These are phyloP conservation scores for Eruca vesicaria DNA, from an alignment of 441 rosid species.

Conservation along the genomic window DNA sequence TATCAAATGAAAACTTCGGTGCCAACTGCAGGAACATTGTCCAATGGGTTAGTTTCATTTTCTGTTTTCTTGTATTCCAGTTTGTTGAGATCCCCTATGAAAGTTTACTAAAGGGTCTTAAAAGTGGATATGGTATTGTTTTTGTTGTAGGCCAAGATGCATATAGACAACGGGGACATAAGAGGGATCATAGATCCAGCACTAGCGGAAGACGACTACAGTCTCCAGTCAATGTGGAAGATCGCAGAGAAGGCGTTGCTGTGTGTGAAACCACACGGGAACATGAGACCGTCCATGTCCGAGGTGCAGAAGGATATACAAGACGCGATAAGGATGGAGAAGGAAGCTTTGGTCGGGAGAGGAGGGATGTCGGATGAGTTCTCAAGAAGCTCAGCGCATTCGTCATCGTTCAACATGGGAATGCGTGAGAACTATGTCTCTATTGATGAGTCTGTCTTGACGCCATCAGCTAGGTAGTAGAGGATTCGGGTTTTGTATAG, in stretches of 20 bases:
- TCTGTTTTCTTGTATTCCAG: background rate
- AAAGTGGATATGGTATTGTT: background rate
- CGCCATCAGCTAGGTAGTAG: constrained; percentile 65
- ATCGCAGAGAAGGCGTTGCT: constrained; percentile 91
- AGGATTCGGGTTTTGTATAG: constrained; percentile 30
- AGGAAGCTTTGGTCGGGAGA: constrained; percentile 45
- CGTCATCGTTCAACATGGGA: constrained; percentile 58
- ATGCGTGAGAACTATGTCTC: constrained; percentile 51
- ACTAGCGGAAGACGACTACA: constrained; percentile 53
- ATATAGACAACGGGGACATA: constrained; percentile 91
- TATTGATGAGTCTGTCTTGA: constrained; percentile 58
- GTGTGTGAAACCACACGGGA: constrained; percentile 89
- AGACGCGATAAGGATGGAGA: constrained; percentile 81
- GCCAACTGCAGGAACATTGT: constrained; percentile 89
- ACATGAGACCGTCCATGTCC: constrained; percentile 89
- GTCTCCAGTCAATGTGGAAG: constrained; percentile 98
- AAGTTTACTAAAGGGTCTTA: background rate
- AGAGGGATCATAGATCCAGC: constrained; percentile 84
- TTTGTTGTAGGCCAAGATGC: constrained; percentile 66
- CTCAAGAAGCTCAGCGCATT: constrained; percentile 66
- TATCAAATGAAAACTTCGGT: constrained; percentile 87
- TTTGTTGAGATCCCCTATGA: too few relatives aligned
- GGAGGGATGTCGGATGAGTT: constrained; percentile 77
- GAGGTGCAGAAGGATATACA: constrained; percentile 95
- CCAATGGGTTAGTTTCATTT: constrained; percentile 73